A percentile compares a stretch with the other conserved stretches of the same genome.
Conservation (phyloP, 257 asterid genomes). For the Nicotiana benthamiana region DNA sequence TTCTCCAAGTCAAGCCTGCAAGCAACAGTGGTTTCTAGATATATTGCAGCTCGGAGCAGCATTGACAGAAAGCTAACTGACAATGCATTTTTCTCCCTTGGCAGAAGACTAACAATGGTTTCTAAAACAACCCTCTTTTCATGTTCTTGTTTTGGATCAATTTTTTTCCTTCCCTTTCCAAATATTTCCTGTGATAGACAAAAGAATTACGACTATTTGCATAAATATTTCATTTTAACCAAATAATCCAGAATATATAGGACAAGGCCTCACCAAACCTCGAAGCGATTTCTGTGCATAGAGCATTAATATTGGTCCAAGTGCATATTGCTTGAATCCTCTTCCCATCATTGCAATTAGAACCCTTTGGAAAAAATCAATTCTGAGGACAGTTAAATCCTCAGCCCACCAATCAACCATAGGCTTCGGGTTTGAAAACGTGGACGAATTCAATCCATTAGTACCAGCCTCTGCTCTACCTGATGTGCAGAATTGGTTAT, state of each 20-base stretch:
- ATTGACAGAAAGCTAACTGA: slow-evolving; percentile 81
- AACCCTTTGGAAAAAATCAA: slow-evolving; percentile 73
- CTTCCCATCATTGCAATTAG: slow-evolving; percentile 65
- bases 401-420: slow-evolving; percentile 87
- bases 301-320: slow-evolving; percentile 77
- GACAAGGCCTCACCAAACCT: slow-evolving; percentile 78
- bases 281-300: slow-evolving; percentile 83
- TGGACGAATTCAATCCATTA: slow-evolving; percentile 24
- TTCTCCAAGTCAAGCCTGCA: slow-evolving; percentile 86
- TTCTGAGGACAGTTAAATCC: slow-evolving; percentile 59
- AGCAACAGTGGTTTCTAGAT: slow-evolving; percentile 70
- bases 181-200: slow-evolving; percentile 49
- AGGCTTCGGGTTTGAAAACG: slow-evolving; percentile 28
- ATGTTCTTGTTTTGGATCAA: slow-evolving; percentile 59
- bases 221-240: slow-evolving; percentile 3
- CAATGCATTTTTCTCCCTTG: slow-evolving; percentile 59
- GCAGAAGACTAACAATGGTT: slow-evolving; percentile 74
- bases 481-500: slow-evolving; percentile 38
- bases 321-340: slow-evolving; percentile 68
- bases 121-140: slow-evolving; percentile 77
- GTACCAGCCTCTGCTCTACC: slow-evolving; percentile 17
- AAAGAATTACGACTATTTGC: not conserved
- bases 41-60: slow-evolving; percentile 78
- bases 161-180: slow-evolving; percentile 66
- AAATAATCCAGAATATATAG: slow-evolving; percentile 6